Percentiles rank a stretch among this genome's conserved stretches.
Conservation (phyloP, 2,329 filamentous ascomycete species). For the Fusarium xyrophilum region DNA sequence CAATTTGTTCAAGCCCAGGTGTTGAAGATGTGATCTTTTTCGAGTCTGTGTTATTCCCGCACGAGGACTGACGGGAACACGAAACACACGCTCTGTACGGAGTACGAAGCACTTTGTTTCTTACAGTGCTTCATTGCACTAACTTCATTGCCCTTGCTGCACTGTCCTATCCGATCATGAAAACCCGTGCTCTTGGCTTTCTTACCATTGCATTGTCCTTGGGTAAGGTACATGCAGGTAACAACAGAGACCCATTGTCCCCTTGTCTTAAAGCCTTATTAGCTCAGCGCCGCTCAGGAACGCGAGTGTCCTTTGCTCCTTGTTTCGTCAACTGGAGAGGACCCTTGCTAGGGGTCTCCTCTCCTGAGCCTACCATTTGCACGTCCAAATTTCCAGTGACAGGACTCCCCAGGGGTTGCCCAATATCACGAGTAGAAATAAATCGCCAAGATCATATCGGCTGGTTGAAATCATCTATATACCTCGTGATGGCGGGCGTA, state of each 20-base stretch:
- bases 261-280: slow-evolving; percentile 21
- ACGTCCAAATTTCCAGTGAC: slow-evolving; percentile 42
- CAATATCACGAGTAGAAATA: slow-evolving; percentile 2
- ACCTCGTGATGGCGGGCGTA: neutral
- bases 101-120: neutral
- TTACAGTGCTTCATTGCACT: neutral
- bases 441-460: neutral
- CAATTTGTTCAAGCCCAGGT: slow-evolving; percentile 5
- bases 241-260: slow-evolving; percentile 10
- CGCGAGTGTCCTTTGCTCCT: slow-evolving; percentile 24
- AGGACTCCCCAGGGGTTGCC: slow-evolving; percentile 13
- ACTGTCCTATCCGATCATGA: neutral
- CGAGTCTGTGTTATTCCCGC: slow-evolving; percentile 12
- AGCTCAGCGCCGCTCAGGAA: slow-evolving; percentile 22
- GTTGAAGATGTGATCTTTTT: neutral
- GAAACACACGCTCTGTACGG: neutral
- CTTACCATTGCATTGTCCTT: neutral
- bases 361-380: slow-evolving; percentile 34
- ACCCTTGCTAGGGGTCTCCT: slow-evolving; percentile 40
- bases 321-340: slow-evolving; percentile 29
- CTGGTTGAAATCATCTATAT: neutral
- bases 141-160: neutral
- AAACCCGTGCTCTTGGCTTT: neutral
- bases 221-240: slow-evolving; percentile 16
- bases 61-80: neutral